Conservation (phyloP, 768 basidiomycete species). For the Leccinellum rugosiceps region DNA sequence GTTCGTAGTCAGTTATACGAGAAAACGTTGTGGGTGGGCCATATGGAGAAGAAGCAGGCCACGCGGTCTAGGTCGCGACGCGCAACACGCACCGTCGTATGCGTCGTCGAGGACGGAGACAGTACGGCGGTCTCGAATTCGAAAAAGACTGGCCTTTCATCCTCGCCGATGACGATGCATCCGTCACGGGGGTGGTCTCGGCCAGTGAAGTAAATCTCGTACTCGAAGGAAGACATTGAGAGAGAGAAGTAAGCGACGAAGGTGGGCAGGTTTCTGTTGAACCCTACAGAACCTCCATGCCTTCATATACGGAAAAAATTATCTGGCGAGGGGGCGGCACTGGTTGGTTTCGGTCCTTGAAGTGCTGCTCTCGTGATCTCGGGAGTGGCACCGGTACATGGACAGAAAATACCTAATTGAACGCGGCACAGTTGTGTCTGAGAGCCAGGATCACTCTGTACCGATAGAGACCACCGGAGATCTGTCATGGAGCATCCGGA, state of each 20-base stretch:
- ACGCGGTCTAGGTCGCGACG: neutral
- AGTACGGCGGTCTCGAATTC: conserved; percentile 56
- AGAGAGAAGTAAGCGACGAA: neutral
- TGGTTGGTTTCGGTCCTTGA: conserved; percentile 26
- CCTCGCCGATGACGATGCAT: conserved; percentile 66
- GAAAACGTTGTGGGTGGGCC: neutral
- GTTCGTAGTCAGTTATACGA: neutral
- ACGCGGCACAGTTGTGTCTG: conserved; percentile 48
- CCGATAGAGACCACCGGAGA: conserved; percentile 16
- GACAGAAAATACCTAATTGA: conserved; percentile 45
- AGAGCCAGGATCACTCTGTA: neutral
- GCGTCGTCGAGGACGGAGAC: conserved; percentile 20
- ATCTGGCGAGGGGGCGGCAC: conserved; percentile 10
- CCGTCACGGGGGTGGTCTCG: conserved; percentile 62
- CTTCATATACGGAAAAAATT: conserved; percentile 29
- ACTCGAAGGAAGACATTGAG: conserved; percentile 39
- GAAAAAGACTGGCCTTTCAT: conserved; percentile 55
- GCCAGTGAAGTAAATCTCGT: conserved; percentile 66
- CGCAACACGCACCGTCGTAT: conserved; percentile 25
- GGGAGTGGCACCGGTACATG: conserved; percentile 40
- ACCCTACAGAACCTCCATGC: conserved; percentile 6
- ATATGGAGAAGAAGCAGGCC: neutral
- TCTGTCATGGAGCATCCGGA: conserved; percentile 20
- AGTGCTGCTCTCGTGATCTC: conserved; percentile 47
- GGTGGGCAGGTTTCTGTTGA: conserved; percentile 3